These are phyloP conservation scores for Rhodotorula graminis DNA, from an alignment of 768 basidiomycete genomes.

Conservation along the genomic window DNA sequence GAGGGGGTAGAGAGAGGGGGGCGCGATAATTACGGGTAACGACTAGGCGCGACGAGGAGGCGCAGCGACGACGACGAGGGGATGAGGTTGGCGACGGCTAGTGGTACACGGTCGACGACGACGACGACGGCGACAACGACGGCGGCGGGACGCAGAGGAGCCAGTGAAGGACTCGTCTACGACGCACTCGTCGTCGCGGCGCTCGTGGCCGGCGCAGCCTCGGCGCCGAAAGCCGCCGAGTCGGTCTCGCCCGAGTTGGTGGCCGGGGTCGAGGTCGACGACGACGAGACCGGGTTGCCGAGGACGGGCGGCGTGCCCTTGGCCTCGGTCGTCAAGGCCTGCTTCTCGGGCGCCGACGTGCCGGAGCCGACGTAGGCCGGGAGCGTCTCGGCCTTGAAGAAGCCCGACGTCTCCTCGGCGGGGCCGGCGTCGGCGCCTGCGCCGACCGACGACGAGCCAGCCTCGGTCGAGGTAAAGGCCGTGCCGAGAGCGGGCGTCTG, in stretches of 20 bases:
- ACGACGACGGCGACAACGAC: too few species aligned
- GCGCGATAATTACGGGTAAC: too few species aligned
- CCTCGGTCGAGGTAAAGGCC: not conserved
- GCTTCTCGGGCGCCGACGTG: constrained; percentile 20
- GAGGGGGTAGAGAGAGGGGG: too few species aligned
- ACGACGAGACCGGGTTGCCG: constrained; percentile 15
- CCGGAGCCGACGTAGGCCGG: constrained; percentile 30
- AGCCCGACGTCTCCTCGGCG: not conserved
- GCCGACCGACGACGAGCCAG: too few species aligned
- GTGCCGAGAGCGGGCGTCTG: constrained; percentile 11
- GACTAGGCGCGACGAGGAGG: too few species aligned
- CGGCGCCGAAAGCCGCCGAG: not conserved
- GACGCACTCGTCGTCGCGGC: constrained; percentile 10
- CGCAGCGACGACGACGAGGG: too few species aligned
- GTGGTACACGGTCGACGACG: too few species aligned
- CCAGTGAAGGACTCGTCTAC: not conserved
- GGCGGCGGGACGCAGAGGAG: too few species aligned
- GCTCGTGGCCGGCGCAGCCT: constrained; percentile 3
- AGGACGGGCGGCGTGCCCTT: constrained; percentile 27
- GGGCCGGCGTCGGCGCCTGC: not conserved
- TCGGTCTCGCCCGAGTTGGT: not conserved
- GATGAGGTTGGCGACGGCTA: too few species aligned
- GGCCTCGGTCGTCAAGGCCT: constrained; percentile 6
- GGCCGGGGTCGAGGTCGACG: not conserved
- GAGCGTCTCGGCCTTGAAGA: constrained; percentile 27